Evolutionary conservation across 2,329 filamentous ascomycete species (phyloP).

Genomic region (Pyrenophora graminea): DNA sequence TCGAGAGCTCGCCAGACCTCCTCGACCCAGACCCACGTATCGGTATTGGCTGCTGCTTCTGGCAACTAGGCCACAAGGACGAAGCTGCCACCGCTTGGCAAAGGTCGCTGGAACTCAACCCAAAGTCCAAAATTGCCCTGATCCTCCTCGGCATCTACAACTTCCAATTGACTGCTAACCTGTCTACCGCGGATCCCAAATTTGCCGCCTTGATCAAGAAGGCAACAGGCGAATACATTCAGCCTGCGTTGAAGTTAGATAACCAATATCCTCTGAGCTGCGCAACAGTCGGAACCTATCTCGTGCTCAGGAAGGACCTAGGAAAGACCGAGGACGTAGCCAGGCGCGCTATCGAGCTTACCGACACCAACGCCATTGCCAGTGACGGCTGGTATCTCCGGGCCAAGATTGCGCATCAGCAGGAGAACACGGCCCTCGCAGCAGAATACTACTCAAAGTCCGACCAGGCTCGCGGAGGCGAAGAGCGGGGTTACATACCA

Average conservation of each 20-base stretch:
- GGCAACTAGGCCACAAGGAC: slow-evolving; percentile 93
- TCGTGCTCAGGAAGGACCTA: slow-evolving; percentile 79
- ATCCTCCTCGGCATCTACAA: slow-evolving; percentile 89
- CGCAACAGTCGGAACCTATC: slow-evolving; percentile 87
- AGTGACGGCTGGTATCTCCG: slow-evolving; percentile 98
- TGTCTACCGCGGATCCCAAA: slow-evolving; percentile 79
- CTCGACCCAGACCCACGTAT: slow-evolving; percentile 94
- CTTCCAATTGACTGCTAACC: slow-evolving; percentile 81
- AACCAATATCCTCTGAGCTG: slow-evolving; percentile 89
- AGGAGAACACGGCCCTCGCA: slow-evolving; percentile 73
- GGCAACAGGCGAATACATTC: slow-evolving; percentile 92
- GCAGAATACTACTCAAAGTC: slow-evolving; percentile 86
- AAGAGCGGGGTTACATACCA: slow-evolving; percentile 88
- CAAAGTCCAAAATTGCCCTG: slow-evolving; percentile 85
- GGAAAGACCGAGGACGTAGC: slow-evolving; percentile 83
- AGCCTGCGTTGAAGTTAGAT: slow-evolving; percentile 91
- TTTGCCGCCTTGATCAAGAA: slow-evolving; percentile 87
- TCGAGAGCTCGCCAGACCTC: slow-evolving; percentile 83
- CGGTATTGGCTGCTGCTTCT: slow-evolving; percentile 94
- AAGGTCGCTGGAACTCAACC: slow-evolving; percentile 77
- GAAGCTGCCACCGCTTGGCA: slow-evolving; percentile 92
- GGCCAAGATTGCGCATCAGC: slow-evolving; percentile 86
- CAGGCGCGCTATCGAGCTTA: slow-evolving; percentile 91
- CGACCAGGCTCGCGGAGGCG: slow-evolving; percentile 86
- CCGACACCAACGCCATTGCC: slow-evolving; percentile 93